Percentiles rank a stretch among this genome's conserved stretches.
phyloP scores from a whole-genome alignment of 164 flowering plant genomes.

The Brasenia schreberi region DNA sequence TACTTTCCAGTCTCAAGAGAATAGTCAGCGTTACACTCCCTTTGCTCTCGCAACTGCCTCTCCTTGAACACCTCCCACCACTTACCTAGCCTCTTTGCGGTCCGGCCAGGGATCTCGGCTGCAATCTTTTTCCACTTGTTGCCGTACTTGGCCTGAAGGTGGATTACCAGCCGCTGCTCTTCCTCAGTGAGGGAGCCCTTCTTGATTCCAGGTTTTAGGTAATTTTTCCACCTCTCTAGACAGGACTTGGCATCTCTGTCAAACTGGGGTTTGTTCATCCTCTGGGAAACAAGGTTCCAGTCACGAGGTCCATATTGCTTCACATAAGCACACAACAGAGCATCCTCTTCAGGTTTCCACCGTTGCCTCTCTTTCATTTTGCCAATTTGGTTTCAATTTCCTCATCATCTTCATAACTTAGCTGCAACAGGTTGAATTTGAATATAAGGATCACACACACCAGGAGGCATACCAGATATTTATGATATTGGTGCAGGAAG shows the following conservation, averaged over 20 bases:
- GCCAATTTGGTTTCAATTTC: slow-evolving; percentile 28
- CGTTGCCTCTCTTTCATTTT: slow-evolving; percentile 93
- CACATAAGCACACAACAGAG: slow-evolving; percentile 66
- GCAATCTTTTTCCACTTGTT: slow-evolving; percentile 96
- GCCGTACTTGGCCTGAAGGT: slow-evolving; percentile 82
- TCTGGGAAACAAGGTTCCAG: slow-evolving; percentile 81
- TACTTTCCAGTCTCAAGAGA: slow-evolving; percentile 60
- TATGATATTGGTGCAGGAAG: no score
- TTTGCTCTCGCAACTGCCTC: slow-evolving; percentile 60
- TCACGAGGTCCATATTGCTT: slow-evolving; percentile 80
- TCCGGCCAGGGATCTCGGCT: slow-evolving; percentile 77
- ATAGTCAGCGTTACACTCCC: slow-evolving; percentile 18
- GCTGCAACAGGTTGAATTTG: slow-evolving; percentile 9
- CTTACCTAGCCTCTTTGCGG: slow-evolving; percentile 86
- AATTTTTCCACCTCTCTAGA: slow-evolving; percentile 90
- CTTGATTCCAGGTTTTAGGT: slow-evolving; percentile 82
- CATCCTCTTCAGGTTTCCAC: slow-evolving; percentile 83
- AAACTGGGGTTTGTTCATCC: slow-evolving; percentile 54
- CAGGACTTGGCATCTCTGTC: slow-evolving; percentile 81
- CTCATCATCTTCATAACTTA: slow-evolving; percentile 37
- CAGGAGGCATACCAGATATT: no score
- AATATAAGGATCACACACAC: not conserved
- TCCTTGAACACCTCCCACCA: slow-evolving; percentile 98
- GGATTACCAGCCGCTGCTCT: slow-evolving; percentile 72
- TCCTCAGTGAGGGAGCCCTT: slow-evolving; percentile 81